These are phyloP conservation scores for Ogataea salicorniae DNA, from an alignment of 805 yeast species.

Conservation along the genomic window DNA sequence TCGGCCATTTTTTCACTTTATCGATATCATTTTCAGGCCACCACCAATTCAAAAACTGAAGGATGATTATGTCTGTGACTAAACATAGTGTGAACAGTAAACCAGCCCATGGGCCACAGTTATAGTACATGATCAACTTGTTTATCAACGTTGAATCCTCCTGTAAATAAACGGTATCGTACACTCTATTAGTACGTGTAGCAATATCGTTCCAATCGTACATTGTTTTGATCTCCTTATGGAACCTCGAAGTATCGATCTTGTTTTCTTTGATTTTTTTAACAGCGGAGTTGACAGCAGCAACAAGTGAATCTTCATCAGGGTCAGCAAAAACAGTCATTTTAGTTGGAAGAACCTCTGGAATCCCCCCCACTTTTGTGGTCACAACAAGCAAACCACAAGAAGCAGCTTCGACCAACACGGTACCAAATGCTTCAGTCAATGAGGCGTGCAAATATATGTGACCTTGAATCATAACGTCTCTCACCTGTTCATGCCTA, in stretches of 20 bases:
- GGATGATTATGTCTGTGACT: constrained; percentile 70
- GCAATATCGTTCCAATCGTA: constrained; percentile 94
- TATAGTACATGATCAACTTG: constrained; percentile 59
- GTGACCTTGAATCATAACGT: constrained; percentile 90
- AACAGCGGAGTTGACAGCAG: constrained; percentile 70
- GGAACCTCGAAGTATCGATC: constrained; percentile 73
- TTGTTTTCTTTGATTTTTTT: constrained; percentile 46
- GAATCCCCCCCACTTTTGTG: constrained; percentile 95
- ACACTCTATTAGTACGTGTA: constrained; percentile 75
- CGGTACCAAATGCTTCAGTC: constrained; percentile 98
- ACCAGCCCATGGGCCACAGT: constrained; percentile 82
- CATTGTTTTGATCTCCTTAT: constrained; percentile 70
- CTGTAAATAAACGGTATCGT: constrained; percentile 38
- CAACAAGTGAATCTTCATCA: constrained; percentile 75
- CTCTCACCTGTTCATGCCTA: constrained; percentile 87
- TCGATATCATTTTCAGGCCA: constrained; percentile 73
- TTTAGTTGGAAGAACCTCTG: constrained; percentile 87
- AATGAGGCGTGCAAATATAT: constrained; percentile 89
- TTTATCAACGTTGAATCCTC: constrained; percentile 38
- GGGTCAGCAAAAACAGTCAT: constrained; percentile 93
- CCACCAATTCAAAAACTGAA: constrained; percentile 57
- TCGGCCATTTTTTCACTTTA: constrained; percentile 75
- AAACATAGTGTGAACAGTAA: constrained; percentile 74
- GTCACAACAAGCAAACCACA: constrained; percentile 93
- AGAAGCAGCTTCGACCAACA: constrained; percentile 93